A percentile compares a stretch with the other conserved stretches of the same genome.
These are phyloP conservation scores for Pseudonitzschia multiseries DNA, from an alignment of 108 stramenopile genomes.

Conservation along the genomic window DNA sequence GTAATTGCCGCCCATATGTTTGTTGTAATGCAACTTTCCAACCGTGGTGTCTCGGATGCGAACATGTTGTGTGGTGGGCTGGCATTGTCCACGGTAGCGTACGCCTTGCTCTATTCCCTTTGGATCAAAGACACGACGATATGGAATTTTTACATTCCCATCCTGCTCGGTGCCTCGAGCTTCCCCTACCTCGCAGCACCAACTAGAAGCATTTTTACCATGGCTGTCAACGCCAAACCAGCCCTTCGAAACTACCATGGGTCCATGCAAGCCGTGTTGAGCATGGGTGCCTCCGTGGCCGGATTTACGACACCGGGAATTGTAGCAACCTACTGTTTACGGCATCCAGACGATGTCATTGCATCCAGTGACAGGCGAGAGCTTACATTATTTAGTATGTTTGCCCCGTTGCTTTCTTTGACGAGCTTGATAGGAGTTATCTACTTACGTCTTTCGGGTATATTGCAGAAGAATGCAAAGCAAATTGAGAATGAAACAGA, in stretches of 20 bases:
- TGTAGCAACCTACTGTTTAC: constrained; percentile 58
- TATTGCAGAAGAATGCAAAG: not conserved
- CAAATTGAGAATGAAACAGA: not conserved
- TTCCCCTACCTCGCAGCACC: constrained; percentile 71
- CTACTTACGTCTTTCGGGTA: not conserved
- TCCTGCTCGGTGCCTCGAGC: constrained; percentile 42
- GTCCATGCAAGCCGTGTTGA: constrained; percentile 70
- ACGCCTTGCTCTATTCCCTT: constrained; percentile 25
- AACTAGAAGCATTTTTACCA: constrained; percentile 62
- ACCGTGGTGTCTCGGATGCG: constrained; percentile 21
- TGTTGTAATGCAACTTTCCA: constrained; percentile 33
- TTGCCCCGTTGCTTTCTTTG: constrained; percentile 13
- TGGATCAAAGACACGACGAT: constrained; percentile 27
- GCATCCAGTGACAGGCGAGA: constrained; percentile 51
- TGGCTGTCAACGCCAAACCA: constrained; percentile 42
- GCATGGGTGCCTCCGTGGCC: constrained; percentile 67
- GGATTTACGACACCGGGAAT: constrained; percentile 69
- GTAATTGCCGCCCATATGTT: constrained; percentile 59
- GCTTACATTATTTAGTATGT: constrained; percentile 47
- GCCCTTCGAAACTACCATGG: constrained; percentile 45
- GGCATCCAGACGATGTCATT: constrained; percentile 59
- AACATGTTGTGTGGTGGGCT: constrained; percentile 27
- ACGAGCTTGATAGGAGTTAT: constrained; percentile 20
- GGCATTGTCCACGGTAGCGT: constrained; percentile 20
- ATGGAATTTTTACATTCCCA: constrained; percentile 48